A percentile compares a stretch with the other conserved stretches of the same genome.
Evolutionary conservation across 2,329 filamentous ascomycete genomes (phyloP).

Genomic region (Diplodia corticola): DNA sequence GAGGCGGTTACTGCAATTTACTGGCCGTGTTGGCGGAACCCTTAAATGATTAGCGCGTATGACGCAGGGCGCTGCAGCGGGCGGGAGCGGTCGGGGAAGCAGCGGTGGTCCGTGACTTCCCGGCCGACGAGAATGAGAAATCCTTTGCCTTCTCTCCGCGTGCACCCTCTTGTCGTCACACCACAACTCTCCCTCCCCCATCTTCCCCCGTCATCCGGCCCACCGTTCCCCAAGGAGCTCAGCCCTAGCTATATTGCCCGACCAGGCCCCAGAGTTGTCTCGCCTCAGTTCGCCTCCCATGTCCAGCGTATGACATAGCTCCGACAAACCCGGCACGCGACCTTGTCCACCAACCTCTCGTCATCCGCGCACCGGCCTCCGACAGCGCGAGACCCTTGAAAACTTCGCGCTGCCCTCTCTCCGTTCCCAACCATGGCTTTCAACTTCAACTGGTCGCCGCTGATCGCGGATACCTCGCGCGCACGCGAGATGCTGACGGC

Average conservation of each 20-base stretch:
- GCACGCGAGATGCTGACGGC: conserved; percentile 92
- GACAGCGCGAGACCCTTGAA: conserved; percentile 2
- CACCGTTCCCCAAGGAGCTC: background rate
- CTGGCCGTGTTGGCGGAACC: background rate
- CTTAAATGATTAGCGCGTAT: conserved; percentile 19
- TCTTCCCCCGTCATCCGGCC: conserved; percentile 10
- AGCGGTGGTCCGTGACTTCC: background rate
- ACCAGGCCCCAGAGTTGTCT: background rate
- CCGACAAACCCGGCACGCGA: conserved; percentile 19
- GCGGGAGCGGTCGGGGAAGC: conserved; percentile 13
- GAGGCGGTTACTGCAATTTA: conserved; percentile 12
- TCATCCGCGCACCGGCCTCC: conserved; percentile 14
- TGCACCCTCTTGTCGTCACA: conserved; percentile 20
- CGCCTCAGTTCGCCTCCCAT: background rate
- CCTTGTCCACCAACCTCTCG: conserved; percentile 7
- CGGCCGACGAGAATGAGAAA: conserved; percentile 20
- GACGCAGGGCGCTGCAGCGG: conserved; percentile 4
- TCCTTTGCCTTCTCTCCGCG: conserved; percentile 19
- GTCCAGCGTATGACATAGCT: conserved; percentile 17
- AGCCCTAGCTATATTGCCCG: conserved; percentile 7
- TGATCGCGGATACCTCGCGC: conserved; percentile 90
- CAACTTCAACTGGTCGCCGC: conserved; percentile 99
- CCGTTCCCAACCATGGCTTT: conserved; percentile 72
- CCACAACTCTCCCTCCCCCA: conserved; percentile 9
- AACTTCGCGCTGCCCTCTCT: background rate